Conservation (phyloP, 2,329 filamentous ascomycete genomes). For the Fusarium nygamai region DNA sequence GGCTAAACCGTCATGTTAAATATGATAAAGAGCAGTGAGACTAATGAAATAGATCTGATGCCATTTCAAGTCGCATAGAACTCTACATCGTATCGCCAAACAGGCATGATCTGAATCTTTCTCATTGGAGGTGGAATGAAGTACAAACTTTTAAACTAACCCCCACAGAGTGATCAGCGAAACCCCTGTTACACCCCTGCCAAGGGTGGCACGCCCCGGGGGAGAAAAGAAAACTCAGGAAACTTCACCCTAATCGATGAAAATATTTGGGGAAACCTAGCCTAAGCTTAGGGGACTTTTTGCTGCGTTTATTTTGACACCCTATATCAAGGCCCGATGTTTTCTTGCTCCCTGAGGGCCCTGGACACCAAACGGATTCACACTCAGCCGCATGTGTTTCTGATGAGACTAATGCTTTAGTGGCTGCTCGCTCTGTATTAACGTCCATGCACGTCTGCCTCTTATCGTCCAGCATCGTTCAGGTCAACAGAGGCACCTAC, state of each 20-base stretch:
- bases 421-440: not conserved
- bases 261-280: not conserved
- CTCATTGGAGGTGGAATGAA: not conserved
- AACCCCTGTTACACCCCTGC: not conserved
- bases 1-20: not conserved
- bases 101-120: not conserved
- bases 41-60: not conserved
- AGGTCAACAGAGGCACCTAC: not conserved
- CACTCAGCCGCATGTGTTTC: constrained; percentile 30
- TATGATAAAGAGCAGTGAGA: not conserved
- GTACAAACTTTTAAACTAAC: not conserved
- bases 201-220: not conserved
- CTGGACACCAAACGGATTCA: not conserved
- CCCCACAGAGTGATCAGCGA: not conserved
- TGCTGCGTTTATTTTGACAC: not conserved
- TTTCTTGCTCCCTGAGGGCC: not conserved
- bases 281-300: not conserved
- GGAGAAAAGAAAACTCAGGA: not conserved
- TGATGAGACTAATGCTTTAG: not conserved
- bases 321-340: not conserved
- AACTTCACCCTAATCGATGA: not conserved
- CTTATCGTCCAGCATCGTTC: not conserved
- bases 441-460: not conserved
- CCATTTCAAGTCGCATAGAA: not conserved
- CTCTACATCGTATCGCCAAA: not conserved